Evolutionary conservation across 768 basidiomycete genomes (phyloP), one percentile per base, ranked within the genome.

Genomic region (Mycena sanguinolenta): DNA sequence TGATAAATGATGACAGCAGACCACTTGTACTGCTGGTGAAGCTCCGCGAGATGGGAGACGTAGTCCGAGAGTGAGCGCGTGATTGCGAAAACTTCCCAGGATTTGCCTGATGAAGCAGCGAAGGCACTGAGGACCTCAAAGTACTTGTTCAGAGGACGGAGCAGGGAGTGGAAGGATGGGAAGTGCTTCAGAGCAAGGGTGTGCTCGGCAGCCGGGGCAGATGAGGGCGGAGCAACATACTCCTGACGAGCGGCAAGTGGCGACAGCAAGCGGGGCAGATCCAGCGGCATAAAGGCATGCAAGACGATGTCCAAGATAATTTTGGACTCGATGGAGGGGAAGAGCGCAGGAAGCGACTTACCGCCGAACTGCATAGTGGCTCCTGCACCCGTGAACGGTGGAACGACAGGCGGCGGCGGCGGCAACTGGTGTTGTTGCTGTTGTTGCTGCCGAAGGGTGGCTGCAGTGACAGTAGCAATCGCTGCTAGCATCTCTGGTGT

Each of bases 21-120:
- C 73, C 73, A 74, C 59, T 71, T 53, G 53, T 57, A 74, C 38
- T 60, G 59, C 60, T 69, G 63, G 39, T 67, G 58, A n/a, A 72
- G 58, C 42, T 72, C 70, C 2, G 59, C 60, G 34, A 74, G 70
- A 42, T 65, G 61, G 17, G 58, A 36, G 36, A 69, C 27, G 42
- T 74, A 72, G 16, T 39, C 39, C 16, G 39, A 12, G 16, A 39
- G 39, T 7, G 39, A 39, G 28, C 58, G 65, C 7, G 58, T 42
- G 46, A 61, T 54, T 4, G 49, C 58, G 27, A 60, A 61, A 5
- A 61, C 58, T n/a, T 59, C 65, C 58, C 58, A 60, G 17, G 66
- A 14, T 36, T 67, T 39, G 13, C 58, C 66, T 9, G 66, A 50
- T 12, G 66, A 67, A 14, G 66, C 66, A 19, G 57, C 65, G 25